Evolutionary conservation across 345 rosid species (phyloP), one percentile per base, ranked within the genome.

Genomic region (Erodium maritimum): DNA sequence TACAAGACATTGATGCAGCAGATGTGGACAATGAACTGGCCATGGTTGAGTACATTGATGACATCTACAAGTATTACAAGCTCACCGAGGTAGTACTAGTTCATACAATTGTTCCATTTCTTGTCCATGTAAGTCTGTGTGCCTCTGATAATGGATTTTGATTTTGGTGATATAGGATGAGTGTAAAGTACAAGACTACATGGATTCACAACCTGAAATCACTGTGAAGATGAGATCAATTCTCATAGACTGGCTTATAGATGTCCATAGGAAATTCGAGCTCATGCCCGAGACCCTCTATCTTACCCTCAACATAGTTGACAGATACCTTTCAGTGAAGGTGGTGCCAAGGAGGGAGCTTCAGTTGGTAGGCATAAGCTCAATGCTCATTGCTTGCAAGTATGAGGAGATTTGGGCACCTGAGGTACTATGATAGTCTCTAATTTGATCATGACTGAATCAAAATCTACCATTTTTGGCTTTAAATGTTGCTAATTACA

Each of bases 401-500:
- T 91, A 91, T 56, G 98, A 91, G 72, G 98, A 88, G 75, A 84
- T 88, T 61, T 88, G 96, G 98, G 87, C 97, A 17, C 97, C 94
- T 22, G 83, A 85, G 93, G 86, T 82, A 25, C 33, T 25, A 2
- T 25, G 7, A 25, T 7, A 2, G 7, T 25, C n/a, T n/a, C n/a
- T 25, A 3, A 25, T 25, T 25, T 25, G 7, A 7, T 25, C 33
- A 25, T 25, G 33, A 25, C 33, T 25, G 4, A 25, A 25, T 25
- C 3, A 25, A 25, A 25, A 25, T 25, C 33, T 25, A 7, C 33
- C 33, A n/a, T 25, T 25, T 25, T 25, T 7, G 4, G 4, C 33
- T 7, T 25, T 7, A 25, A 25, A 2, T 25, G 33, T 7, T 25
- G 7, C 33, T 25, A 7, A 25, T 25, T 7, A 2, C 33, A 25